These are phyloP conservation scores for Anastatica hierochuntica DNA, from an alignment of 345 rosid species.

Conservation along the genomic window DNA sequence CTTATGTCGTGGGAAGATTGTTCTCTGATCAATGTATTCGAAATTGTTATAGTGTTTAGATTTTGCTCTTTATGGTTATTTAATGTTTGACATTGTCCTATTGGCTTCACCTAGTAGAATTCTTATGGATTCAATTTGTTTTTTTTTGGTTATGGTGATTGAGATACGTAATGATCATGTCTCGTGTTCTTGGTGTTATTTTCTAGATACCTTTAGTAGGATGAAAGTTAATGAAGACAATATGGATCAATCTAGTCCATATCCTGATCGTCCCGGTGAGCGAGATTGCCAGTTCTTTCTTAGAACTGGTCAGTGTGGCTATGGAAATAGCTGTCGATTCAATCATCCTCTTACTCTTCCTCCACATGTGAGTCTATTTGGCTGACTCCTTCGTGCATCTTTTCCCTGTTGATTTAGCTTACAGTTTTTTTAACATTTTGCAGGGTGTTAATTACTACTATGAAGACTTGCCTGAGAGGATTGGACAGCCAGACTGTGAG, in stretches of 20 bases:
- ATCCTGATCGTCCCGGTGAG: slow-evolving; percentile 78
- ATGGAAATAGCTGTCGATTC: slow-evolving; percentile 60
- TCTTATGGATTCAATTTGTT: neutral
- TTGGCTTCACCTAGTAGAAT: too few relatives aligned
- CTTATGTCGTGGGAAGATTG: slow-evolving; percentile 1
- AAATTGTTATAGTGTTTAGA: too few relatives aligned
- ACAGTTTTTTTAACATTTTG: neutral
- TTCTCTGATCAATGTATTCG: too few relatives aligned
- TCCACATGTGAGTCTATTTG: slow-evolving; percentile 32
- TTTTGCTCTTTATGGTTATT: too few relatives aligned
- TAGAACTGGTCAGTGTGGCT: slow-evolving; percentile 64
- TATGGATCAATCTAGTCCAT: slow-evolving; percentile 34
- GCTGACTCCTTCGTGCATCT: neutral
- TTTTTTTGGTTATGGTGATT: neutral
- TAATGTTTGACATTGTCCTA: too few relatives aligned
- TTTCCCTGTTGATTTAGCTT: neutral
- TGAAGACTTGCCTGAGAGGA: slow-evolving; percentile 62
- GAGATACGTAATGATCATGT: neutral
- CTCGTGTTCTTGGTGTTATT: slow-evolving; percentile 1
- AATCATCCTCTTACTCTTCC: slow-evolving; percentile 63
- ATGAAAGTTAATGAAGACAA: slow-evolving; percentile 48
- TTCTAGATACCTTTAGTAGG: slow-evolving; percentile 37
- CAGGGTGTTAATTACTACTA: slow-evolving; percentile 38
- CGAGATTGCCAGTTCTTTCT: slow-evolving; percentile 54
- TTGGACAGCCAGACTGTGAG: slow-evolving; percentile 75